These are phyloP conservation scores for Didymella lethalis DNA, from an alignment of 2,329 filamentous ascomycete species.

Conservation along the genomic window DNA sequence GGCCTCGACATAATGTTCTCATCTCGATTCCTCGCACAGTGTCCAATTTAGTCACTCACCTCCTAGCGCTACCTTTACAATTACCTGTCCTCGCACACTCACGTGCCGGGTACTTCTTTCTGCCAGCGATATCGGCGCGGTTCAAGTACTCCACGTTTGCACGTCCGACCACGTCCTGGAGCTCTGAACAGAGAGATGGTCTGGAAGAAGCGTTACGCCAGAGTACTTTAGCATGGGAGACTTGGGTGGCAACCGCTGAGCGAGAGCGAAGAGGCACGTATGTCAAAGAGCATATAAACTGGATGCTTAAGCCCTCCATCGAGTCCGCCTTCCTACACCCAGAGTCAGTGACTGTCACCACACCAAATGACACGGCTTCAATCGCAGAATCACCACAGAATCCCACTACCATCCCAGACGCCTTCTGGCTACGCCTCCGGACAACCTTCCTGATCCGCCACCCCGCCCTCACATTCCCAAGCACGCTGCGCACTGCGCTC, in stretches of 20 bases:
- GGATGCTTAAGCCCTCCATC: constrained; percentile 25
- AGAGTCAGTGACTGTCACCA: not conserved
- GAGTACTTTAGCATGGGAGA: constrained; percentile 11
- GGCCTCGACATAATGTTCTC: constrained; percentile 25
- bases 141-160: constrained; percentile 12
- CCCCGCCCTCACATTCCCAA: not conserved
- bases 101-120: constrained; percentile 35
- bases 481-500: not conserved
- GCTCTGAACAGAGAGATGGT: not conserved
- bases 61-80: constrained; percentile 33
- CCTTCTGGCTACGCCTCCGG: not conserved
- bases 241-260: constrained; percentile 1
- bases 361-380: not conserved
- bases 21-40: constrained; percentile 37
- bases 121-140: constrained; percentile 18
- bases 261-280: constrained; percentile 11
- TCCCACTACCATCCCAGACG: not conserved
- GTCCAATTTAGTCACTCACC: constrained; percentile 32
- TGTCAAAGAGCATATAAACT: constrained; percentile 34
- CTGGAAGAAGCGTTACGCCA: constrained; percentile 12
- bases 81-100: constrained; percentile 21
- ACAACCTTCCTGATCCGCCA: not conserved
- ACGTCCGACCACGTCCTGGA: constrained; percentile 20
- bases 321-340: constrained; percentile 27
- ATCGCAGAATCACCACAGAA: not conserved